Evolutionary conservation across 768 basidiomycete species (phyloP).

Genomic region (Heimioporus sp.): DNA sequence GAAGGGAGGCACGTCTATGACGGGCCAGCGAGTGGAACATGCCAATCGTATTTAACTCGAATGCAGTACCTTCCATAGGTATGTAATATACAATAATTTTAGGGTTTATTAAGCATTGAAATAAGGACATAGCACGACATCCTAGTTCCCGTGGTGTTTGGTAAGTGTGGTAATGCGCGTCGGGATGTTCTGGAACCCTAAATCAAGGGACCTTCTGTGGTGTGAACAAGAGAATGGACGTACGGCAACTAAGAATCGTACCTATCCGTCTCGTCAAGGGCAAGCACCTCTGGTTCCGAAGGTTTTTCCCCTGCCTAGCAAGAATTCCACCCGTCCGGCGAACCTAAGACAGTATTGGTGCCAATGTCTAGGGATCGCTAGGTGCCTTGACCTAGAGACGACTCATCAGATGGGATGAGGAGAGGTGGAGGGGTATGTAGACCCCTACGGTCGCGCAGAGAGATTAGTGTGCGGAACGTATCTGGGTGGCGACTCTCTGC

Average conservation of each 20-base stretch:
- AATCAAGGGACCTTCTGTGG: constrained; percentile 65
- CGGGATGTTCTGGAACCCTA: constrained; percentile 77
- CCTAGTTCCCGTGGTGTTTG: no score
- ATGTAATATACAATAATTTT: no score
- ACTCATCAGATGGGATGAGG: constrained; percentile 77
- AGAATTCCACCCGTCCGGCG: constrained; percentile 93
- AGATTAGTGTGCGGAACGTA: constrained; percentile 89
- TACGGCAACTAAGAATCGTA: constrained; percentile 32
- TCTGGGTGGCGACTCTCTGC: constrained; percentile 90
- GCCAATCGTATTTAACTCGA: no score
- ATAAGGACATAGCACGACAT: no score
- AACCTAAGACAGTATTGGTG: constrained; percentile 88
- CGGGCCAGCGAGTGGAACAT: no score
- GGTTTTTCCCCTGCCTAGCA: constrained; percentile 72
- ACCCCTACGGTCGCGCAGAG: constrained; percentile 52
- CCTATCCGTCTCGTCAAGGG: constrained; percentile 96
- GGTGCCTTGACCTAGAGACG: constrained; percentile 77
- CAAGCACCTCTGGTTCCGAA: constrained; percentile 83
- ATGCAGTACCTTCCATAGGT: no score
- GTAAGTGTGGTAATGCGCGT: constrained; percentile 85
- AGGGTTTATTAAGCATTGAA: no score
- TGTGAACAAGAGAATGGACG: not conserved
- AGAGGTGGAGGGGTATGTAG: constrained; percentile 66
- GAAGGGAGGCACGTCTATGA: no score
- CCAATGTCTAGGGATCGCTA: constrained; percentile 73